Conservation (phyloP, 352 stramenopile genomes). For the Pilasporangium apinafurcum region DNA sequence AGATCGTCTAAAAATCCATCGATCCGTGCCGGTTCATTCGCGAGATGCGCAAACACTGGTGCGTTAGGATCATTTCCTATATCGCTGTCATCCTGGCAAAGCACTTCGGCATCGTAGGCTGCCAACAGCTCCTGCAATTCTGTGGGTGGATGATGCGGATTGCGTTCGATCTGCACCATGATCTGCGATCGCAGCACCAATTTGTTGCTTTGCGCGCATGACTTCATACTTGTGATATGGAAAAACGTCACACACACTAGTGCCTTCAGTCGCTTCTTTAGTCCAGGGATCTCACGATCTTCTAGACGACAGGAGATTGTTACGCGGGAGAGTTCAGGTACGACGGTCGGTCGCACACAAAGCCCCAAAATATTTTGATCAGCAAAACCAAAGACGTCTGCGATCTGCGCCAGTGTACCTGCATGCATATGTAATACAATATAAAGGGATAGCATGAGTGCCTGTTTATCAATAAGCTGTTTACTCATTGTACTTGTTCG, state of each 20-base stretch:
- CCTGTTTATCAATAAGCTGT: neutral
- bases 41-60: conserved; percentile 36
- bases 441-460: neutral
- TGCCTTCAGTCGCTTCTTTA: conserved; percentile 51
- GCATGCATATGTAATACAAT: neutral
- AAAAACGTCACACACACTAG: conserved; percentile 76
- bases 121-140: conserved; percentile 22
- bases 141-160: conserved; percentile 9
- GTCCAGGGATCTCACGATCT: conserved; percentile 35
- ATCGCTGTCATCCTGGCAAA: too few species aligned
- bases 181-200: conserved; percentile 57
- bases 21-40: conserved; percentile 38
- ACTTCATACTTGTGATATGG: conserved; percentile 62
- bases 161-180: conserved; percentile 27
- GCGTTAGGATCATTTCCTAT: conserved; percentile 1
- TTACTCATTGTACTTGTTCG: neutral
- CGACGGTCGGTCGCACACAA: conserved; percentile 59
- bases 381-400: conserved; percentile 60
- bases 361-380: conserved; percentile 74
- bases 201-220: conserved; percentile 58
- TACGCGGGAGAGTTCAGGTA: conserved; percentile 71
- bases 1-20: conserved; percentile 34
- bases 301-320: conserved; percentile 62
- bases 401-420: conserved; percentile 63
- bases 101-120: conserved; percentile 27